Evolutionary conservation across 208 protist species (phyloP), one percentile per base, ranked within the genome.

Genomic region (Acanthamoeba culbertsoni): DNA sequence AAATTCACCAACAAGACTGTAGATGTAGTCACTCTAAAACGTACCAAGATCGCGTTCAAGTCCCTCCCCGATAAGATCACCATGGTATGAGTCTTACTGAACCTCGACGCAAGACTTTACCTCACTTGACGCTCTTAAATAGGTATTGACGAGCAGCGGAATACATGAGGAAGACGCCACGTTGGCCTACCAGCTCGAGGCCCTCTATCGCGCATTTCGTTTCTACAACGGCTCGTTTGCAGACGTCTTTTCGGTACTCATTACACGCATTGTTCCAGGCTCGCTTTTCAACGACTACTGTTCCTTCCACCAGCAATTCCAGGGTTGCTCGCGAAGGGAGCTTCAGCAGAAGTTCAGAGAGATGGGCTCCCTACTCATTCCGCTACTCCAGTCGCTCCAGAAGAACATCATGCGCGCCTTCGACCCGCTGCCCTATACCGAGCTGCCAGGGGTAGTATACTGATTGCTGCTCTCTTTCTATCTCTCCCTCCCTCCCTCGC

Each of bases 171-270:
- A 90, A 53, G 82, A 90, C 53, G 82, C 45, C 28, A 90, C 82
- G 14, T 33, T 90, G 46, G 18, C 53, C 12, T 59, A 59, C 16
- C 82, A 90, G 82, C 82, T 90, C 31, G 82, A 90, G n/a, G 55
- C 46, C 23, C 82, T 90, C 51, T 90, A 68, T 40, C 45, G 82
- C 26, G 82, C 82, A 26, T 90, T 90, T 40, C 55, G 82, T 26
- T 90, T 90, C 82, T 90, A 90, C 51, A 90, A 90, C 82, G 82
- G 82, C 51, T 68, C 82, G 35, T 90, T 90, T 33, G 82, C 46
- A 20, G 82, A 90, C 33, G 82, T 90, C 23, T 90, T 68, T 18
- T 45, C 37, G 35, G 53, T 90, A n/a, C 31, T 10, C 14, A 0
- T 33, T 35, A 1, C 40, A 20, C 18, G 20, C 68, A 48, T 7